These are phyloP conservation scores for Handroanthus guayacan DNA, from an alignment of 257 asterid genomes.

Conservation along the genomic window DNA sequence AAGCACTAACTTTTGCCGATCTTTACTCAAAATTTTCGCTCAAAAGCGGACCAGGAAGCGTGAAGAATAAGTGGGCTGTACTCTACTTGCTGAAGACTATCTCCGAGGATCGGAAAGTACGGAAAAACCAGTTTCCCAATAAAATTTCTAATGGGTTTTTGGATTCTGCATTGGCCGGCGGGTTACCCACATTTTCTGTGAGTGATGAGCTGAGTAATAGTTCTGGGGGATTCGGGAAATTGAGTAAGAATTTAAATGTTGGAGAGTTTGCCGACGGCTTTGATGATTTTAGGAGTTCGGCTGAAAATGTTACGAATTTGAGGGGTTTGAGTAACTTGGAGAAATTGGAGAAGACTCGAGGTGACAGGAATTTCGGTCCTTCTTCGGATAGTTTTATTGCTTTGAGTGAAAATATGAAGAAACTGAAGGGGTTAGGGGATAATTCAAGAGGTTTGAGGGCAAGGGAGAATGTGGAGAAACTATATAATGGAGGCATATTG, in stretches of 20 bases:
- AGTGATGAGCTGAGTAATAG: slow-evolving; percentile 39
- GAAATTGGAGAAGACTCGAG: slow-evolving; percentile 44
- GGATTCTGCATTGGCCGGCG: slow-evolving; percentile 72
- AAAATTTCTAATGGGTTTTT: slow-evolving; percentile 58
- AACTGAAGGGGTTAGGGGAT: slow-evolving; percentile 52
- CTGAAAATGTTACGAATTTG: slow-evolving; percentile 29
- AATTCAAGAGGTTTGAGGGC: slow-evolving; percentile 48
- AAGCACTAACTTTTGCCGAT: slow-evolving; percentile 91
- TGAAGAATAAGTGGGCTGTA: slow-evolving; percentile 88
- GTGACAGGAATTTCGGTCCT: slow-evolving; percentile 34
- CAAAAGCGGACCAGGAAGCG: slow-evolving; percentile 80
- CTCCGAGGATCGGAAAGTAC: slow-evolving; percentile 73
- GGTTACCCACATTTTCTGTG: slow-evolving; percentile 66
- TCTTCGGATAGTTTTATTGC: slow-evolving; percentile 34
- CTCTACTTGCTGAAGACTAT: slow-evolving; percentile 87
- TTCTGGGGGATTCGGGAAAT: slow-evolving; percentile 42
- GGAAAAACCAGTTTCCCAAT: slow-evolving; percentile 44
- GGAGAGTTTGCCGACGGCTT: slow-evolving; percentile 42
- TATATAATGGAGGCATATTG: slow-evolving; percentile 78
- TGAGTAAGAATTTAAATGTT: slow-evolving; percentile 39
- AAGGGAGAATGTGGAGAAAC: slow-evolving; percentile 58
- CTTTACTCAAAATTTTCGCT: slow-evolving; percentile 68
- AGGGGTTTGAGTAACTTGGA: slow-evolving; percentile 42
- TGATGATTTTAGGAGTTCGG: slow-evolving; percentile 43
- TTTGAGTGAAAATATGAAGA: slow-evolving; percentile 49